These are phyloP conservation scores for Phytophthora colocasiae DNA, from an alignment of 352 stramenopile genomes.

Conservation along the genomic window DNA sequence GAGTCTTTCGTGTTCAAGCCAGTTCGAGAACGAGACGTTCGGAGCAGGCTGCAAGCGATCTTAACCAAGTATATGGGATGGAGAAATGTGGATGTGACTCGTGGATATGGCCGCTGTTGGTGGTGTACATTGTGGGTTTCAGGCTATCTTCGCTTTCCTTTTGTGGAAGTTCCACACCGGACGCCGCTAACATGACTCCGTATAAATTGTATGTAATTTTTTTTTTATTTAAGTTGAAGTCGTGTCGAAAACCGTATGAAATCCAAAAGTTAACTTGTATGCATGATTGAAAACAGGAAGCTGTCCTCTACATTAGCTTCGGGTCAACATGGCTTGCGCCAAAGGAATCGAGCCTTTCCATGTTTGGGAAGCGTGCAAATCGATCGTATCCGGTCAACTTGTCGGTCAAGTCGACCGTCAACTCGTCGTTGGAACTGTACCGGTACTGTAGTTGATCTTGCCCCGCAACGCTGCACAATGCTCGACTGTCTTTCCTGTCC, in stretches of 20 bases:
- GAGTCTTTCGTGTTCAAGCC: constrained; percentile 79
- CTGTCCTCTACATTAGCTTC: not conserved
- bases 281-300: not conserved
- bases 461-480: constrained; percentile 1
- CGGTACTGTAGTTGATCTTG: constrained; percentile 5
- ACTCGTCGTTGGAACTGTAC: not conserved
- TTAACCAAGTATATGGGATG: constrained; percentile 46
- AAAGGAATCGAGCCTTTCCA: constrained; percentile 6
- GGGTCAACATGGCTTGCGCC: not conserved
- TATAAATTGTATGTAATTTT: constrained; percentile 12
- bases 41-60: constrained; percentile 12
- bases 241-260: constrained; percentile 6
- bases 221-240: constrained; percentile 18
- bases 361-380: constrained; percentile 11
- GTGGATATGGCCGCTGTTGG: constrained; percentile 63
- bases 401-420: no score
- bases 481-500: constrained; percentile 3
- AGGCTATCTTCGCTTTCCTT: constrained; percentile 43
- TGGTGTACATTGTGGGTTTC: constrained; percentile 42
- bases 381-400: constrained; percentile 6
- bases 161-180: constrained; percentile 30
- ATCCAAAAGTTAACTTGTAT: not conserved
- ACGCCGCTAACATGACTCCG: constrained; percentile 36
- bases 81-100: no score
- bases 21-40: constrained; percentile 55